A percentile compares a stretch with the other conserved stretches of the same genome.
Evolutionary conservation across 73 alveolate species (phyloP).

Genomic region (Paramecium octaurelia): DNA sequence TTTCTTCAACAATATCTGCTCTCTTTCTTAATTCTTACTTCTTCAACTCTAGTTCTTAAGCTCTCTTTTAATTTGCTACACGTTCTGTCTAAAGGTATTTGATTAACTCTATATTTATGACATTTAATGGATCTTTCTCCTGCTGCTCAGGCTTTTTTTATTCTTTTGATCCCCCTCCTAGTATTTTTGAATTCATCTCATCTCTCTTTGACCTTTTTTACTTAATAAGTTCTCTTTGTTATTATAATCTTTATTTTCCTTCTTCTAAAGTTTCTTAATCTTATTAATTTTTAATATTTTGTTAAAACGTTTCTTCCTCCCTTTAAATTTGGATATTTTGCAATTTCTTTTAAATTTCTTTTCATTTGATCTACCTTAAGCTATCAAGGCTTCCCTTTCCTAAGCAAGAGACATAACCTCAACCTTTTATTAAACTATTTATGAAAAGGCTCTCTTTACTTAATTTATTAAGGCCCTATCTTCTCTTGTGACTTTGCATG

Average conservation of each 20-base stretch:
- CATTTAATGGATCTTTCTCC: not conserved
- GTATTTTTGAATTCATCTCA: slow-evolving; percentile 37
- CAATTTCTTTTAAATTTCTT: slow-evolving; percentile 11
- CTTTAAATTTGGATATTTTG: not conserved
- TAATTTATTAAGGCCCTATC: not conserved
- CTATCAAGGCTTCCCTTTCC: slow-evolving; percentile 35
- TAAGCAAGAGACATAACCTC: slow-evolving; percentile 29
- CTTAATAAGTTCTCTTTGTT: slow-evolving; percentile 51
- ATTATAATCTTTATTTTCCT: slow-evolving; percentile 48
- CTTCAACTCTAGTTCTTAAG: not conserved
- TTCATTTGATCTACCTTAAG: slow-evolving; percentile 4
- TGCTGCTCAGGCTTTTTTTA: not conserved
- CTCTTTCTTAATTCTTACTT: slow-evolving; percentile 23
- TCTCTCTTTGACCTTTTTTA: slow-evolving; percentile 52
- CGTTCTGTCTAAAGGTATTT: not conserved
- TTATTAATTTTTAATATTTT: not conserved
- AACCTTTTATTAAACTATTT: slow-evolving; percentile 23
- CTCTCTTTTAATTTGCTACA: not conserved
- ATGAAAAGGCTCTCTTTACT: slow-evolving; percentile 2
- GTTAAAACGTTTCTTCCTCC: not conserved
- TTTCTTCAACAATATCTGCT: slow-evolving; percentile 22
- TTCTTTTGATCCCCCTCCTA: not conserved
- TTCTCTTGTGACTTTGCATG: not conserved
- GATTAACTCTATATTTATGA: not conserved
- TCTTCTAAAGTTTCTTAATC: slow-evolving; percentile 53